A percentile compares a stretch with the other conserved stretches of the same genome.
Conservation (phyloP, 352 stramenopile species). For the Phytophthora meadii region DNA sequence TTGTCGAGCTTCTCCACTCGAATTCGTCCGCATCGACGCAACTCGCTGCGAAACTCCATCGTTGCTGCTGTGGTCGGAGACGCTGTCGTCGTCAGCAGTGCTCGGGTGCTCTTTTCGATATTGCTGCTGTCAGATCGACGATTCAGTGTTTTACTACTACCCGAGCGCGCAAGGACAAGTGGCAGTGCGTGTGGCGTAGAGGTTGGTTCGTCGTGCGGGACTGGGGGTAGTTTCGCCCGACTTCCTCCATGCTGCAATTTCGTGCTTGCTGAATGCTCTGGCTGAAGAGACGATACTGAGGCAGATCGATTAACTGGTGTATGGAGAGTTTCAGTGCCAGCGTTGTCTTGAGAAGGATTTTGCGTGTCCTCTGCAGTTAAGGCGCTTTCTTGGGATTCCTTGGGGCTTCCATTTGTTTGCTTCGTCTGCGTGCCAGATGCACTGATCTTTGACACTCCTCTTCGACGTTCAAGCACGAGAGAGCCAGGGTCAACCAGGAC, state of each 20-base stretch:
- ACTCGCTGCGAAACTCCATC: conserved; percentile 26
- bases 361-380: too few species aligned
- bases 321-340: conserved; percentile 10
- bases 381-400: neutral
- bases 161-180: conserved; percentile 3
- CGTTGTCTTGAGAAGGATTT: conserved; percentile 1
- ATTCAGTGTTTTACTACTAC: conserved; percentile 15
- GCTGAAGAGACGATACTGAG: conserved; percentile 18
- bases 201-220: conserved; percentile 15
- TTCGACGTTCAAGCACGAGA: conserved; percentile 44
- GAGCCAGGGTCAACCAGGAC: conserved; percentile 46
- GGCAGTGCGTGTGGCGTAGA: neutral
- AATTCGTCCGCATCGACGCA: conserved; percentile 34
- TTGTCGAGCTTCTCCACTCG: conserved; percentile 45
- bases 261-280: conserved; percentile 9
- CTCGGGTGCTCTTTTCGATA: conserved; percentile 6
- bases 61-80: conserved; percentile 21
- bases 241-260: conserved; percentile 14
- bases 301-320: conserved; percentile 9
- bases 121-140: conserved; percentile 3
- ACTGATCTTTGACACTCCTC: conserved; percentile 4
- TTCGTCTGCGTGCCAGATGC: neutral
- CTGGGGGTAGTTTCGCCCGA: conserved; percentile 16
- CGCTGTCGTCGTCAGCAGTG: conserved; percentile 15
- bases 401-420: conserved; percentile 6